Evolutionary conservation across 495 filamentous ascomycete species (phyloP).

Genomic region (Hapsidospora chrysogenum): DNA sequence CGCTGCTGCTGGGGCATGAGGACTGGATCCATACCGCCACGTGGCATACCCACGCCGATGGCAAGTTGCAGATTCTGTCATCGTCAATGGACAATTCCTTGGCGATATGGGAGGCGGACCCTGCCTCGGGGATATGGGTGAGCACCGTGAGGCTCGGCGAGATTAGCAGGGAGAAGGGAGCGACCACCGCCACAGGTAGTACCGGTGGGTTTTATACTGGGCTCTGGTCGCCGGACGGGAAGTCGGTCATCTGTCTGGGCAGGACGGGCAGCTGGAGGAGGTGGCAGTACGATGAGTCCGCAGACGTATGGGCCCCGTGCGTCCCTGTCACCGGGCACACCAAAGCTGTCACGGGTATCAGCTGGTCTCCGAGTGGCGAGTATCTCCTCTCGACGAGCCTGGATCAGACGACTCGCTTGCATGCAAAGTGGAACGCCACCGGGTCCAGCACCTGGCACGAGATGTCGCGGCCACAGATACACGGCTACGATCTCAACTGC

Average conservation of each 20-base stretch:
- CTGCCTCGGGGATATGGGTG: constrained; percentile 75
- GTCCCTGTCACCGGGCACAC: constrained; percentile 76
- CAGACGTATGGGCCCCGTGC: constrained; percentile 55
- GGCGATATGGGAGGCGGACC: constrained; percentile 78
- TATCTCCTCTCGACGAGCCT: constrained; percentile 79
- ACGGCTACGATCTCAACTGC: constrained; percentile 96
- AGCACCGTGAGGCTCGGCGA: constrained; percentile 73
- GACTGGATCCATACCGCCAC: constrained; percentile 88
- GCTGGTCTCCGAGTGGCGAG: constrained; percentile 69
- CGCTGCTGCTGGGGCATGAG: constrained; percentile 85
- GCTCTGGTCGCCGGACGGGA: constrained; percentile 72
- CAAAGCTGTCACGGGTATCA: constrained; percentile 55
- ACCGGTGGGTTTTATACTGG: constrained; percentile 93
- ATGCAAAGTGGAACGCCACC: constrained; percentile 55
- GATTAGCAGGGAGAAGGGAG: constrained; percentile 83
- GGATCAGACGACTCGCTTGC: constrained; percentile 90
- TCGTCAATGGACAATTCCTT: constrained; percentile 92
- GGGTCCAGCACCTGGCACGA: constrained; percentile 63
- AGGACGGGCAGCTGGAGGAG: constrained; percentile 87
- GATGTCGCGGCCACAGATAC: constrained; percentile 87
- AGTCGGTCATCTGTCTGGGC: constrained; percentile 59
- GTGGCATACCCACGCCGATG: constrained; percentile 42
- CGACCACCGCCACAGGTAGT: constrained; percentile 88
- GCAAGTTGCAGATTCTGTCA: constrained; percentile 58
- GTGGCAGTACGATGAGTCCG: constrained; percentile 37